phyloP scores from a whole-genome alignment of 2,329 filamentous ascomycete genomes.

The Ophiostoma tasmaniense region DNA sequence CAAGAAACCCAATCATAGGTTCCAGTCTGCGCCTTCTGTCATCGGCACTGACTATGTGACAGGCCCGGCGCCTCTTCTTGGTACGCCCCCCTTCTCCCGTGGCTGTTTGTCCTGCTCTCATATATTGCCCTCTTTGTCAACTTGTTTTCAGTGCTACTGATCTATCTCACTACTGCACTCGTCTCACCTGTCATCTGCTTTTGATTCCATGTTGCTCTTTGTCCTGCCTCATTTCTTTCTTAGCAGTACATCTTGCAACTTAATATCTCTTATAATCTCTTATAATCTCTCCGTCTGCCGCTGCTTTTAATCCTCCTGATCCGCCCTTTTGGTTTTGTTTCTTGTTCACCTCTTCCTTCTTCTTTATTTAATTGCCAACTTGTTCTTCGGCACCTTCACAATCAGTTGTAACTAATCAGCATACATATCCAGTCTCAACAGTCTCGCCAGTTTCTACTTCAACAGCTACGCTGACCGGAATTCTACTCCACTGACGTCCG shows the following conservation, averaged over 20 bases:
- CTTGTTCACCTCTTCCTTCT: not conserved
- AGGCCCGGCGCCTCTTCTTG: slow-evolving; percentile 13
- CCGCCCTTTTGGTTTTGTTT: not conserved
- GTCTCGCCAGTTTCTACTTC: not conserved
- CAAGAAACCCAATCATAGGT: not conserved
- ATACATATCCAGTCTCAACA: not conserved
- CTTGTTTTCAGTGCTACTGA: not conserved
- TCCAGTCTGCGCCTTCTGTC: slow-evolving; percentile 9
- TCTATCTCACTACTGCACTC: slow-evolving; percentile 10
- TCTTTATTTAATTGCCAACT: not conserved
- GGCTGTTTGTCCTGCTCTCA: not conserved
- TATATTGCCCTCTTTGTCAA: not conserved
- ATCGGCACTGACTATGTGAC: slow-evolving; percentile 18
- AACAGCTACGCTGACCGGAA: not conserved
- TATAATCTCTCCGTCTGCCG: not conserved
- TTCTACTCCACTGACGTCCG: not conserved
- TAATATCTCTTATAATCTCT: not conserved
- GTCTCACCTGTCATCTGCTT: slow-evolving; percentile 7
- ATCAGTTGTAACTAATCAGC: not conserved
- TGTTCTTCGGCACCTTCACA: not conserved
- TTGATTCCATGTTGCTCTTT: slow-evolving; percentile 16
- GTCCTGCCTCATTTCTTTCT: not conserved
- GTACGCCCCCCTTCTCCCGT: not conserved
- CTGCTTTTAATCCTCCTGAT: not conserved
- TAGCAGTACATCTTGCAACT: not conserved